Conservation (phyloP, 768 basidiomycete genomes). For the Suillus variegatus region DNA sequence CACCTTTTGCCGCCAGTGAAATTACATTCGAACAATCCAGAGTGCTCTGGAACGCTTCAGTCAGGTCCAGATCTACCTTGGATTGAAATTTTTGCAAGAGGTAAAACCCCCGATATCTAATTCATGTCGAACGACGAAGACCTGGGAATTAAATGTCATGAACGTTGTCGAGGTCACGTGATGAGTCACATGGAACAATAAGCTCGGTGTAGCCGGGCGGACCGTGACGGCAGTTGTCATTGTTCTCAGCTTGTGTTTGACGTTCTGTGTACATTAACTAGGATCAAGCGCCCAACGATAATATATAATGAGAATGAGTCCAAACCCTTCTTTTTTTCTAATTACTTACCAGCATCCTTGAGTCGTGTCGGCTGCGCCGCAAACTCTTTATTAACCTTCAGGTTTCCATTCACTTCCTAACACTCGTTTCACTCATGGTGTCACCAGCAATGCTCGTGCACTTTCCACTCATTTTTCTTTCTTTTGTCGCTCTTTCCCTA, state of each 20-base stretch:
- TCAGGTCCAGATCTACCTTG: too few species aligned
- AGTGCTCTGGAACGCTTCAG: too few species aligned
- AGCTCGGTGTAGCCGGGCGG: neutral
- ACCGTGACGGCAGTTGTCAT: neutral
- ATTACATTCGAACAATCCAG: too few species aligned
- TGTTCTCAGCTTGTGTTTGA: neutral
- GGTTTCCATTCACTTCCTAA: neutral
- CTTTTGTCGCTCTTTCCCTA: neutral
- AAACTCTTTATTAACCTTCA: neutral
- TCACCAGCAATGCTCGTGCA: neutral
- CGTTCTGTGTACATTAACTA: neutral
- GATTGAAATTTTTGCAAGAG: too few species aligned
- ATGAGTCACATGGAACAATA: neutral
- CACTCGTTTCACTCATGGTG: slow-evolving; percentile 2
- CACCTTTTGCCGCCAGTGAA: too few species aligned
- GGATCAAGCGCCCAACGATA: neutral
- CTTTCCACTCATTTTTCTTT: neutral
- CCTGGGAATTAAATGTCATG: too few species aligned
- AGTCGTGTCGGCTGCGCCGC: neutral
- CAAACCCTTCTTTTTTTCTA: neutral
- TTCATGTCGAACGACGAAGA: too few species aligned
- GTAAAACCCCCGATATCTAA: too few species aligned
- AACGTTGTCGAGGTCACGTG: neutral
- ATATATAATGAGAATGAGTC: neutral
- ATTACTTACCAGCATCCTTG: neutral